Percentiles rank a stretch among this genome's conserved stretches.
Evolutionary conservation across 2,329 filamentous ascomycete genomes (phyloP).

Genomic region (Fusarium euwallaceae): DNA sequence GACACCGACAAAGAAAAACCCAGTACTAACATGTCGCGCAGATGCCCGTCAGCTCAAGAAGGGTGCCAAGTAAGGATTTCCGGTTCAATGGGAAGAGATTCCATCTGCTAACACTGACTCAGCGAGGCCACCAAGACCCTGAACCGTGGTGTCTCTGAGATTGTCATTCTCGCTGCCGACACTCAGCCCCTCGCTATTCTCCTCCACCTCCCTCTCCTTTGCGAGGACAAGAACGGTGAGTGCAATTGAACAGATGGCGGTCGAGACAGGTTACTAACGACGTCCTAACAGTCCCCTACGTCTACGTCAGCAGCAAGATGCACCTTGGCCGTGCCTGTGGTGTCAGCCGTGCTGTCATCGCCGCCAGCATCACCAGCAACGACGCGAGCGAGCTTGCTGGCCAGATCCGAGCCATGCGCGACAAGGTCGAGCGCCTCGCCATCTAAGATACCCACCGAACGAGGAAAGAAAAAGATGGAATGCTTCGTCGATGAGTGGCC

Average conservation of each 20-base stretch:
- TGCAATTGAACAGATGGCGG: neutral
- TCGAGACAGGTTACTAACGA: conserved; percentile 25
- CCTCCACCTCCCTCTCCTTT: conserved; percentile 88
- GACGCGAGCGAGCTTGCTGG: conserved; percentile 88
- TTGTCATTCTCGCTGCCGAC: conserved; percentile 91
- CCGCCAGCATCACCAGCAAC: conserved; percentile 90
- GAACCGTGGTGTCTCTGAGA: conserved; percentile 90
- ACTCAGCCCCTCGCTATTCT: conserved; percentile 89
- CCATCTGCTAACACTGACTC: conserved; percentile 5
- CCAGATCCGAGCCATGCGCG: conserved; percentile 90
- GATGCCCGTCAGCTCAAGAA: conserved; percentile 86
- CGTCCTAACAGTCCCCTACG: conserved; percentile 60
- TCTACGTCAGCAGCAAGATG: conserved; percentile 83
- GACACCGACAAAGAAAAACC: neutral
- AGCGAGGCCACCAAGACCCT: conserved; percentile 79
- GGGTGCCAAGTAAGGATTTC: conserved; percentile 70
- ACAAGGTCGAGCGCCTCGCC: conserved; percentile 95
- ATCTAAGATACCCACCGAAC: conserved; percentile 72
- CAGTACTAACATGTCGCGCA: conserved; percentile 16
- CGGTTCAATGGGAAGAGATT: neutral
- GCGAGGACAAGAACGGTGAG: conserved; percentile 78
- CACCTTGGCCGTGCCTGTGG: conserved; percentile 90
- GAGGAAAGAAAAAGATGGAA: conserved; percentile 37
- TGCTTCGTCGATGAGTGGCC: conserved; percentile 25
- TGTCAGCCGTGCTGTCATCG: conserved; percentile 89